Evolutionary conservation across 495 filamentous ascomycete genomes (phyloP), one percentile per base, ranked within the genome.

Genomic region (Xylaria telfairii): DNA sequence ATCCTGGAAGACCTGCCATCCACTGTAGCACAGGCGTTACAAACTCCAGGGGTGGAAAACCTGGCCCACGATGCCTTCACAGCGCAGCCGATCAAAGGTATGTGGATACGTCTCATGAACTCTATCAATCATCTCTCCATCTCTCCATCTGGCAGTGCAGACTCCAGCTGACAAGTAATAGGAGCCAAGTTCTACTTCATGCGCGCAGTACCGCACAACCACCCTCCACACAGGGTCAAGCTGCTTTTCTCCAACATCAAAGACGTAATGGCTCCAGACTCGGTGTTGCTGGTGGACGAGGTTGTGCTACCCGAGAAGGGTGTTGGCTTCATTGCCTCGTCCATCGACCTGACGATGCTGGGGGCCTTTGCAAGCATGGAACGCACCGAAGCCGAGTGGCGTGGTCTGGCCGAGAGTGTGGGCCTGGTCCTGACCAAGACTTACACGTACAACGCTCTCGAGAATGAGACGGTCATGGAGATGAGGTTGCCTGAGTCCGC

Each of bases 1-100:
- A 69, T 87, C 1, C 67, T 86, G 19, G 84, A 88, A 62, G 86
- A 89, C 60, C 72, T 85, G 0, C 76, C 81, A 0, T 74, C 79
- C 39, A 78, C 74, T 3, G 71, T 89, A 4, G 70, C 73, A 3
- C 68, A 76, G 6, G 76, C 81, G 0, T 32, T 77, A 0, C 72
- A 71, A 0, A 79, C 79, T 26, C 72, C 78, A 3, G 81, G 83
- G 0, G 80, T 87, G 3, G 75, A 82, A 44, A 67, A 71, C 24
- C 74, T 82, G 56, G 74, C 72, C 1, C 74, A 86, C 49, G 77
- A 86, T 69, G 84, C 88, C 74, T 53, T 53, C 19, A 4, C 21
- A 9, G 12, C 47, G 3, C 47, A 53, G 21, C 47, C 47, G 4
- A 24, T 53, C 19, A 53, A 26, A 53, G 3, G 47, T 53, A 4